Evolutionary conservation across 768 basidiomycete species (phyloP), one percentile per base, ranked within the genome.

Genomic region (Tubosaeta sp.): DNA sequence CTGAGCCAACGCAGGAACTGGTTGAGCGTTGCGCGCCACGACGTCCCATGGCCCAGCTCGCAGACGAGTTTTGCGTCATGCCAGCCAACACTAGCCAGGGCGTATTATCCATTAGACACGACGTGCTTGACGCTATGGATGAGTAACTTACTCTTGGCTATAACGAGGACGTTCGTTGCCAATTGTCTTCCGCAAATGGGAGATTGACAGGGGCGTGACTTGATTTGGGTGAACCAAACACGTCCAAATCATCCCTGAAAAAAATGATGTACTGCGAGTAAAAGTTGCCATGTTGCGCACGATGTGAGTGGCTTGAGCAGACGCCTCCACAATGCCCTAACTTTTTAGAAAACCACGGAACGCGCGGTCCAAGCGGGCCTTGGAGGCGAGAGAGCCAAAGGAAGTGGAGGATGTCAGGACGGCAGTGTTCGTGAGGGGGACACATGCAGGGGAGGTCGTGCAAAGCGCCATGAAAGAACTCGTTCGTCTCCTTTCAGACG

Each of bases 361-460:
- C 78, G 94, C 96, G 6, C 83, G 95, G 31, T 88, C 89, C 13
- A 99, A 98, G 71, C 80, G 96, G 53, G 94, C 81, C 0, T 61
- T 94, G 59, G 89, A 90, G 27, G 89, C 87, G 31, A 80, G 94
- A 11, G 87, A 87, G 61, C 83, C 96, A 1, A 94, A 95, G 65
- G 85, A 94, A 59, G 76, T 95, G 49, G 93, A 94, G 70, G 92
- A 90, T 64, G 77, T 83, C 31, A 84, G 94, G 58, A 92, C 85
- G 19, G 86, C 86, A 11, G 79, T 99, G 51, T 95, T 99, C 67
- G 92, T 96, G 22, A 82, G 86, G 56, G 93, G 94, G 10, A 89
- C 86, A 16, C 85, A 90, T 63, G 81, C 89, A 0, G 91, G 92
- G 16, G 87, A 94, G 61, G 78, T 82, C 21, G 77, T 96, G 18